Evolutionary conservation across 257 asterid species (phyloP).

Genomic region (Solanum acaule): DNA sequence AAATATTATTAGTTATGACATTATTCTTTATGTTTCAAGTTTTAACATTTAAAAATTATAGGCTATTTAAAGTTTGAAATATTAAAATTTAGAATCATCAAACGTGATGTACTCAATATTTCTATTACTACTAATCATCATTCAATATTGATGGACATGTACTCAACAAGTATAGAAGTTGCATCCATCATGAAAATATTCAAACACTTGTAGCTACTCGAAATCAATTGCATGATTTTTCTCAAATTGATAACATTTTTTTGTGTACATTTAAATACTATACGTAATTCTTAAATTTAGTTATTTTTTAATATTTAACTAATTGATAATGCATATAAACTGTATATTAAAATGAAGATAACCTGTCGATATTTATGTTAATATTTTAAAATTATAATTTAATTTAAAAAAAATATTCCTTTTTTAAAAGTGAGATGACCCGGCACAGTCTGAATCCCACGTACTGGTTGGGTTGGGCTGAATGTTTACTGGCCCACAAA

Average conservation of each 20-base stretch:
- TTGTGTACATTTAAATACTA: not conserved
- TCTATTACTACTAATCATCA: not conserved
- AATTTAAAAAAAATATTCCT: too few species aligned
- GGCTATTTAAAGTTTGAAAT: too few species aligned
- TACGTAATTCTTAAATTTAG: too few species aligned
- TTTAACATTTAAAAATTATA: too few species aligned
- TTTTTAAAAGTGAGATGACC: not conserved
- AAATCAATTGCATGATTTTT: not conserved
- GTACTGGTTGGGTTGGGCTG: not conserved
- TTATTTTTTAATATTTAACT: not conserved
- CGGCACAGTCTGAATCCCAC: not conserved
- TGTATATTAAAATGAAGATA: too few species aligned
- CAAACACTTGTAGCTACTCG: not conserved
- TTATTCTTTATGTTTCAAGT: too few species aligned
- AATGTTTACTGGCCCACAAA: not conserved
- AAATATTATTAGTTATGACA: too few species aligned
- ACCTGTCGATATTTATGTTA: not conserved
- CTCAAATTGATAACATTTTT: not conserved
- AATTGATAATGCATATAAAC: not conserved
- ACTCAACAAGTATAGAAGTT: not conserved
- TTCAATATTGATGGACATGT: too few species aligned
- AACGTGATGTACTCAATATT: too few species aligned
- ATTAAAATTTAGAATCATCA: too few species aligned
- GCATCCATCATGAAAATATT: not conserved
- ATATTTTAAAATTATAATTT: too few species aligned